phyloP scores from a whole-genome alignment of 2,329 filamentous ascomycete species.

The Coniella vitis region DNA sequence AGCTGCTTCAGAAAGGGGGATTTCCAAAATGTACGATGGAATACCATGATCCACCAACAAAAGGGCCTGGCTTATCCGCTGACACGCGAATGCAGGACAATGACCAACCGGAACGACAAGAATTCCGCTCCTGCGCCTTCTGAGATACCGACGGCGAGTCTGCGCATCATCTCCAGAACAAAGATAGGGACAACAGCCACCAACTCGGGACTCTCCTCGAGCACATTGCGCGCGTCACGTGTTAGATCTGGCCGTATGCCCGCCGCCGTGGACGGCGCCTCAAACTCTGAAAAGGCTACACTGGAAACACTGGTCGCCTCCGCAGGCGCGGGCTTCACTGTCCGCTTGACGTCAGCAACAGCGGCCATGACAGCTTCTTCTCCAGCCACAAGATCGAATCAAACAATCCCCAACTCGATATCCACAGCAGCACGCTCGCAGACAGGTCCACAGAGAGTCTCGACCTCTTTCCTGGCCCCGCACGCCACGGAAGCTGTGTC shows the following conservation, averaged over 20 bases:
- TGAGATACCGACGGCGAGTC: not conserved
- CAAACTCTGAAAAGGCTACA: conserved; percentile 3
- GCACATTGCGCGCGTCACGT: conserved; percentile 1
- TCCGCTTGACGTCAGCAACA: not conserved
- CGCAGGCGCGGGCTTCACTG: not conserved
- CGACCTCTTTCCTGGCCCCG: not conserved
- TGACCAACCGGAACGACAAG: not conserved
- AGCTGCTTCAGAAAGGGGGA: no score
- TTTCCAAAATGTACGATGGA: no score
- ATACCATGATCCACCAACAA: no score
- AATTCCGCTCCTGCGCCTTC: not conserved
- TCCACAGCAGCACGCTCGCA: not conserved
- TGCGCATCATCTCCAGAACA: not conserved
- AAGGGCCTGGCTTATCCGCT: not conserved
- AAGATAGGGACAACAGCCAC: not conserved
- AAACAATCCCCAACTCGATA: no score
- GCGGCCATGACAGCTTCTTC: no score
- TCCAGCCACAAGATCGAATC: no score
- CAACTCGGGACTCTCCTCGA: not conserved
- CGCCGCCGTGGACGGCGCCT: conserved; percentile 1
- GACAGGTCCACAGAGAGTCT: not conserved
- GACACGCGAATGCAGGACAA: not conserved
- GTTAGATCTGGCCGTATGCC: conserved; percentile 10
- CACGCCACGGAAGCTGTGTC: not conserved
- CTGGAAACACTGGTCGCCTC: no score